Evolutionary conservation across 495 filamentous ascomycete genomes (phyloP).

Genomic region (Daldinia childiae): DNA sequence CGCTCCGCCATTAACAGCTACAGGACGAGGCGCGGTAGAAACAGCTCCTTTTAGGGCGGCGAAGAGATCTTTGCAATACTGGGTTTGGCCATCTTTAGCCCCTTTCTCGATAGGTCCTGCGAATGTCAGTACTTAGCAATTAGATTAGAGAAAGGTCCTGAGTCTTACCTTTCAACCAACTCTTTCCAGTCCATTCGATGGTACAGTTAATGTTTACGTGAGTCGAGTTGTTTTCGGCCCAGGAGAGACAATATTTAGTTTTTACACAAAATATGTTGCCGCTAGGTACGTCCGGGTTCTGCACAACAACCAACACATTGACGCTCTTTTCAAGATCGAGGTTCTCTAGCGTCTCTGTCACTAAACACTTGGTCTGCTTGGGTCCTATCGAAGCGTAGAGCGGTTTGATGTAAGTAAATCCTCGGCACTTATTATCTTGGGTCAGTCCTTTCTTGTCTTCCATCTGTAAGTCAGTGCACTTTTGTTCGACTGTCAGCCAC

Average conservation of each 20-base stretch:
- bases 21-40: constrained; percentile 66
- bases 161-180: constrained; percentile 90
- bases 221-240: constrained; percentile 86
- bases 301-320: constrained; percentile 78
- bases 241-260: constrained; percentile 93
- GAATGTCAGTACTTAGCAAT: constrained; percentile 30
- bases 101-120: constrained; percentile 94
- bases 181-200: constrained; percentile 97
- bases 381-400: constrained; percentile 85
- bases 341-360: constrained; percentile 80
- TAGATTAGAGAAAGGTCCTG: constrained; percentile 5
- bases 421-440: constrained; percentile 75
- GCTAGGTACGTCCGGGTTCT: constrained; percentile 94
- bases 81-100: constrained; percentile 85
- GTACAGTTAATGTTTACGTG: constrained; percentile 84
- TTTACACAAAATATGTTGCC: constrained; percentile 91
- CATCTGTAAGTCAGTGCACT: constrained; percentile 84
- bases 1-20: constrained; percentile 50
- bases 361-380: constrained; percentile 94
- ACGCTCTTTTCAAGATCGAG: constrained; percentile 89
- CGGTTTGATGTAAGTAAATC: constrained; percentile 91
- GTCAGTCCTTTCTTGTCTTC: constrained; percentile 82
- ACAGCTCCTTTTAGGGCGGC: constrained; percentile 77
- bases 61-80: constrained; percentile 80
- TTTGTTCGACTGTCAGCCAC: constrained; percentile 87